Evolutionary conservation across 2,329 filamentous ascomycete species (phyloP).

Genomic region (Rutstroemia sp.): DNA sequence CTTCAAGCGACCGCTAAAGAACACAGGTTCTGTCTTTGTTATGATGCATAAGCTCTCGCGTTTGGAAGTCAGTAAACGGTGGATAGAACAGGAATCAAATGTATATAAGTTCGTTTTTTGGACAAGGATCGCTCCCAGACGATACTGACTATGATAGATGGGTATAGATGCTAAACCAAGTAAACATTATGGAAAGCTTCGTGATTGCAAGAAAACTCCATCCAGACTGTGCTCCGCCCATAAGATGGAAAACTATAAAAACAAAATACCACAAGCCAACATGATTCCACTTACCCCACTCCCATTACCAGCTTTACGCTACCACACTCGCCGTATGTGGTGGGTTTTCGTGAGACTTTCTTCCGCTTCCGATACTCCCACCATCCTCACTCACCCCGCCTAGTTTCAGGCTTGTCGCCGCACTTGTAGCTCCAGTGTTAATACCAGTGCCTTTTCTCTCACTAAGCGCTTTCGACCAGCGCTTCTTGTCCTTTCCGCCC

Average conservation of each 20-base stretch:
- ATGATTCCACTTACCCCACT: background rate
- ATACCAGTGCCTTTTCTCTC: slow-evolving; percentile 47
- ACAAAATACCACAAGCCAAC: background rate
- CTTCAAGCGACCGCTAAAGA: no score
- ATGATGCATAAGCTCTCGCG: no score
- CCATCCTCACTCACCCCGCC: slow-evolving; percentile 6
- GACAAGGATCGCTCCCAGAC: background rate
- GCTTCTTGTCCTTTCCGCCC: slow-evolving; percentile 34
- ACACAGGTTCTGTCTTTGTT: no score
- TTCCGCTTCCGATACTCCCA: background rate
- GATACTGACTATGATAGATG: background rate
- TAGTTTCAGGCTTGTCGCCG: slow-evolving; percentile 1
- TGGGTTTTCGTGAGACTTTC: background rate
- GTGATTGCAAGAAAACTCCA: slow-evolving; percentile 1
- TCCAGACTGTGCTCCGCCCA: background rate
- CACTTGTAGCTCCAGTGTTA: slow-evolving; percentile 23
- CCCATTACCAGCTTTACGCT: background rate
- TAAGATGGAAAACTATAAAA: background rate
- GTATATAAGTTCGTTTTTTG: no score
- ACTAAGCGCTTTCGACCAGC: slow-evolving; percentile 40
- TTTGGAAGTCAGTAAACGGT: no score
- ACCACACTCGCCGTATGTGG: background rate
- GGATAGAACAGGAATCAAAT: no score
- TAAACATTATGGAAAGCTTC: background rate
- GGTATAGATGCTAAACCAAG: background rate